These are phyloP conservation scores for Vitis rotundifolia DNA, from an alignment of 164 flowering plant species.

Conservation along the genomic window DNA sequence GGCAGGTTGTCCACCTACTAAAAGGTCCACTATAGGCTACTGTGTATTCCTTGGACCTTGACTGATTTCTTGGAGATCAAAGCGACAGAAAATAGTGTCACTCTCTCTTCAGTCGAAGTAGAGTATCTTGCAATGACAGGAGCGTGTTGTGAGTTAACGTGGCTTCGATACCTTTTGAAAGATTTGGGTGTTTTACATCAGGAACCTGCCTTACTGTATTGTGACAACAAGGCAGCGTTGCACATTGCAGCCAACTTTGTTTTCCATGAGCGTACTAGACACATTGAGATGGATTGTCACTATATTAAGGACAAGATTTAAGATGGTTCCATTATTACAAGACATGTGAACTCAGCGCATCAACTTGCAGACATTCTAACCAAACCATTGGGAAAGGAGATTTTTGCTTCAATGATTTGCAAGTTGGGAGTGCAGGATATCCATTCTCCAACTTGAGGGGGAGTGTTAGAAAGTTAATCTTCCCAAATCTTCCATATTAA, in stretches of 20 bases:
- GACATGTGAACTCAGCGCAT: not conserved
- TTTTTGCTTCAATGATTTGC: conserved; percentile 7
- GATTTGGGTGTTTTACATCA: conserved; percentile 3
- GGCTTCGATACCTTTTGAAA: not conserved
- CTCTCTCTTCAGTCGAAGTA: not conserved
- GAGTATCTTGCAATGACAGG: not conserved
- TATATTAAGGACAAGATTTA: not conserved
- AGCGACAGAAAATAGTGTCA: not conserved
- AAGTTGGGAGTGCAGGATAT: conserved; percentile 7
- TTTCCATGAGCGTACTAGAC: not conserved
- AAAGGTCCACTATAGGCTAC: not conserved
- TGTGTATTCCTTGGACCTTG: not conserved
- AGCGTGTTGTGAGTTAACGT: not conserved
- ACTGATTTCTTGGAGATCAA: not conserved
- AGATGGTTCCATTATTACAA: not conserved
- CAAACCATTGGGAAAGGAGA: conserved; percentile 1
- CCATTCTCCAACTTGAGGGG: not conserved
- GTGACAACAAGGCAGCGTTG: not conserved
- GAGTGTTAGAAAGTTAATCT: too few species aligned
- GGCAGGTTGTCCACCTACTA: conserved; percentile 1
- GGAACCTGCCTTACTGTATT: not conserved
- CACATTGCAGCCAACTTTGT: not conserved
- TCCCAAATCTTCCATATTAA: not conserved
- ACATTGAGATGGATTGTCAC: conserved; percentile 8
- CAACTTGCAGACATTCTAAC: not conserved